phyloP scores from a whole-genome alignment of 345 rosid genomes.

The Salix exigua region DNA sequence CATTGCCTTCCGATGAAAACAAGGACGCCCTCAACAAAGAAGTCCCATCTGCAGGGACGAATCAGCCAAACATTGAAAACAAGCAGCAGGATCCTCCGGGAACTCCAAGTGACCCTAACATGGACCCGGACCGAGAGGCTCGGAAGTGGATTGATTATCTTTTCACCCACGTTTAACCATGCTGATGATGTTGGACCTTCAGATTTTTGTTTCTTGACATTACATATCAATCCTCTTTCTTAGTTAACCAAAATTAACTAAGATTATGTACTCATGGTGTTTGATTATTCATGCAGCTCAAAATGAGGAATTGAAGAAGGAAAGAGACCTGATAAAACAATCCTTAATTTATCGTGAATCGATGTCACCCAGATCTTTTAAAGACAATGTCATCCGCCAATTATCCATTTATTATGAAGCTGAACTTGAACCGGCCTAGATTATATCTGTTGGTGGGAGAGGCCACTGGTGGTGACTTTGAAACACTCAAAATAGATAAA shows the following conservation, averaged over 20 bases:
- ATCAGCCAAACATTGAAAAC: too few species aligned
- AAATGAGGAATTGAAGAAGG: slow-evolving; percentile 27
- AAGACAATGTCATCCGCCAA: background rate
- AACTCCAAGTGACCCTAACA: background rate
- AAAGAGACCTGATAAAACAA: slow-evolving; percentile 17
- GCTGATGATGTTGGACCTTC: background rate
- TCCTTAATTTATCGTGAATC: background rate
- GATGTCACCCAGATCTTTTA: background rate
- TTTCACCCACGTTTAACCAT: background rate
- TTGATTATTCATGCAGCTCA: slow-evolving; percentile 14
- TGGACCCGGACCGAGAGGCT: background rate
- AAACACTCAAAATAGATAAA: too few species aligned
- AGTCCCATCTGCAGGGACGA: too few species aligned
- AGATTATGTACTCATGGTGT: background rate
- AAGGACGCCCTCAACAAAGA: too few species aligned
- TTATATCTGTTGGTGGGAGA: too few species aligned
- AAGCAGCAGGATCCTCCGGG: background rate
- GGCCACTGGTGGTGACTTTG: too few species aligned
- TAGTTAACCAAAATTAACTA: background rate
- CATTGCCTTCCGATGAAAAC: too few species aligned
- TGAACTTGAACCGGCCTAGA: background rate
- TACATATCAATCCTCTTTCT: background rate
- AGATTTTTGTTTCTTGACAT: background rate
- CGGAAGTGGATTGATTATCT: background rate
- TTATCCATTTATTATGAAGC: background rate